Evolutionary conservation across 2,329 filamentous ascomycete species (phyloP), one percentile per base, ranked within the genome.

Genomic region (Nothomitra cinnamomea): DNA sequence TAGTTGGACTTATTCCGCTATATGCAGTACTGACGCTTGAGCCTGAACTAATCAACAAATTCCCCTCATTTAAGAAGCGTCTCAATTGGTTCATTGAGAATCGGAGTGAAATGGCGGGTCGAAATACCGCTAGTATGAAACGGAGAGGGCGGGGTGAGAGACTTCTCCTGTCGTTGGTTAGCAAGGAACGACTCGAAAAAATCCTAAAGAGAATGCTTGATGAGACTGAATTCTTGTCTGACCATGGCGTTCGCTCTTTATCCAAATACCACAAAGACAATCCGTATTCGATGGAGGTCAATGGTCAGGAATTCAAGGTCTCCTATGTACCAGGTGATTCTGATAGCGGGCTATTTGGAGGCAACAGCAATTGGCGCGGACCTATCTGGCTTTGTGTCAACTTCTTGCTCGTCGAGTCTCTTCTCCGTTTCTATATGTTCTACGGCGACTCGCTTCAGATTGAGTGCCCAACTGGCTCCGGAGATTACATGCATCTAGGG

Each of bases 351-450:
- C 77, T 96, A 3, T 96, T 96, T 63, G 90, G 90, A 53, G 90
- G 90, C 59, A 96, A 96, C 76, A 95, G 88, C 67, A 96, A 96
- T 69, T 96, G 90, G 90, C 80, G 90, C 70, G 90, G 72, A 0
- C 90, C 92, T 0, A 90, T 95, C 60, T 96, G 90, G 90, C 76
- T 95, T 50, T 92, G 87, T 57, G 88, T 95, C 70, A 96, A 96
- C 69, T 95, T 95, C 70, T 70, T 96, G 53, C 77, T 96, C 13
- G 84, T 96, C 41, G 90, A 96, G 67, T 90, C 89, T 5, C 77
- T 95, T n/a, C 85, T 95, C 62, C 78, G 90, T 32, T 96, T 94
- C 73, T 94, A 87, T 71, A 83, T 96, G 69, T 96, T 95, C 73
- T 95, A 96, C 64, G 90, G 90, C 56, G 84, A 85, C 56, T 78